These are phyloP conservation scores for Penicillium canariense DNA, from an alignment of 495 filamentous ascomycete genomes.

Conservation along the genomic window DNA sequence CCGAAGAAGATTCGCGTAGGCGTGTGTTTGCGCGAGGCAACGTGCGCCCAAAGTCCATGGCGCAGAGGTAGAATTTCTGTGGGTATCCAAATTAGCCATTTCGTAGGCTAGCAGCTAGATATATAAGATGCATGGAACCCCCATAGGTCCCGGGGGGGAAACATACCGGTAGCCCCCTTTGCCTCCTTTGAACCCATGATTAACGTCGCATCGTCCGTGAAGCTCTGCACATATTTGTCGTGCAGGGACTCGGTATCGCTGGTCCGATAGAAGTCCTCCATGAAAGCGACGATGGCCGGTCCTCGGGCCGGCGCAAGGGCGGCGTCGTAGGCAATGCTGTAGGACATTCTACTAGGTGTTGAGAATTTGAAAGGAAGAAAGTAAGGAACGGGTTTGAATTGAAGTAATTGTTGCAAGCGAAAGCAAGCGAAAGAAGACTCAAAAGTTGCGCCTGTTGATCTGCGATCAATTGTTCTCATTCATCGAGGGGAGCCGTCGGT, in stretches of 20 bases:
- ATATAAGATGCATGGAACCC: not conserved
- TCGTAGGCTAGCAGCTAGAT: too few relatives aligned
- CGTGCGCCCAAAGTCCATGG: slow-evolving; percentile 56
- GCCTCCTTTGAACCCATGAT: slow-evolving; percentile 55
- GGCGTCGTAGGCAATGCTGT: slow-evolving; percentile 35
- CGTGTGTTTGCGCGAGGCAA: slow-evolving; percentile 50
- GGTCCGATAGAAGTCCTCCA: slow-evolving; percentile 56
- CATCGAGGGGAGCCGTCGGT: slow-evolving; percentile 20
- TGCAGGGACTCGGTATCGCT: slow-evolving; percentile 57
- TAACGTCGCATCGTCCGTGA: slow-evolving; percentile 54
- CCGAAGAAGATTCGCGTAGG: slow-evolving; percentile 53
- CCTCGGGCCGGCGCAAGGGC: slow-evolving; percentile 31
- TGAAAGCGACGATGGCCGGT: slow-evolving; percentile 43
- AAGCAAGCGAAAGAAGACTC: not conserved
- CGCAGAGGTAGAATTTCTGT: slow-evolving; percentile 55
- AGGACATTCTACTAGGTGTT: slow-evolving; percentile 32
- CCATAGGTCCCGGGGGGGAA: not conserved
- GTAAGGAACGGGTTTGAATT: not conserved
- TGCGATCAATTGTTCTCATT: slow-evolving; percentile 11
- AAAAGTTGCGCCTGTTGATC: not conserved
- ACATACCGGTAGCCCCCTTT: slow-evolving; percentile 49
- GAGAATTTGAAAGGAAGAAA: not conserved
- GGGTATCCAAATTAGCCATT: not conserved
- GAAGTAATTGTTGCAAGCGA: not conserved
- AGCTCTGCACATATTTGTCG: slow-evolving; percentile 53